Base-by-base conservation (phyloP, 192 early-diverging fungal species). In the Entomortierella parvispora region DNA sequence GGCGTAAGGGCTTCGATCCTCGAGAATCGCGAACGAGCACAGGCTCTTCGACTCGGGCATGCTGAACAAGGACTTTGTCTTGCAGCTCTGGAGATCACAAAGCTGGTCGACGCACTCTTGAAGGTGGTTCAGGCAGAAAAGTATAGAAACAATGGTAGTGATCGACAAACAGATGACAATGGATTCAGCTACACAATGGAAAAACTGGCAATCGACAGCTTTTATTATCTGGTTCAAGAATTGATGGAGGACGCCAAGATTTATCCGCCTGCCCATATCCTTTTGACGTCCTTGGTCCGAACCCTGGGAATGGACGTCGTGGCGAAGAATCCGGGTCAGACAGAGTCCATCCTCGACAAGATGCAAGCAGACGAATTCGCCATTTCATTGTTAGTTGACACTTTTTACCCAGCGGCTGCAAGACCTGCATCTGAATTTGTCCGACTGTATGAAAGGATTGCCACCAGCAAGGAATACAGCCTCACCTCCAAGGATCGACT, bases 51-150 rank as follows among this genome's bases (percentile, higher is more conserved):
- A 31, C 20, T 72, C 20, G 80, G 71, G 4, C 43, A 40, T 6
- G 46, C 78, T 14, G 74, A 82, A 23, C 60, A 78, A 12, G 44
- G 66, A 43, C 52, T 81, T 1, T 71, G 64, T 48, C 44, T 81
- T 2, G 65, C 65, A 8, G 42, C 65, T 12, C 31, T 80, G 10
- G 70, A 72, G 14, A 59, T 71, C 11, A 6, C 22, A 15, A 69
- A 65, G 33, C 51, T 31, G 0, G 51, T 69, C 15, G 54, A 59
- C 1, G 25, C 25, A 2, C 15, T 80, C 1, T 18, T 60, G 31
- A 33, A 47, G 42, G 12, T 12, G 7, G 25, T 52, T 28, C 7
- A 17, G 23, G 15, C 32, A 42, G 42, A 58, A 51, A 28, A 29
- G 22, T 12, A 29, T 12, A 14, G 9, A 3, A 4, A 18, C 9